Evolutionary conservation across 2,329 filamentous ascomycete species (phyloP), one percentile per base, ranked within the genome.

Genomic region (Coleophoma eucalyptorum): DNA sequence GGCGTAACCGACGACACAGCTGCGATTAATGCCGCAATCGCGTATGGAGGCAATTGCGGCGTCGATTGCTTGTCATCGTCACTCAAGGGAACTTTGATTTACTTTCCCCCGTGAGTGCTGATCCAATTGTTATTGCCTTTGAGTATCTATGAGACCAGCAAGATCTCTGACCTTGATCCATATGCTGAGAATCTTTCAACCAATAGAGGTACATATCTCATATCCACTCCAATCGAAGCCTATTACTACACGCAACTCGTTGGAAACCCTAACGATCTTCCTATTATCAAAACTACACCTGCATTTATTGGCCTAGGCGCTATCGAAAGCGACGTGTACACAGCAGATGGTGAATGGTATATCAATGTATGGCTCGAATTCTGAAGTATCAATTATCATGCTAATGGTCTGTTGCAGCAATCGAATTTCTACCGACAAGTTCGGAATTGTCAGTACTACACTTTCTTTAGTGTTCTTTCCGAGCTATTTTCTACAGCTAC

Each of bases 171-270:
- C 21, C 21, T 26, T 26, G 21, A 26, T 26, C 21, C 21, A 26
- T 26, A 26, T 26, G 21, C 21, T 26, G 21, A 26, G 21, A 26
- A 26, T 26, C 21, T 26, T 26, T 26, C 4, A 26, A 26, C 21
- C 21, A 26, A 26, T 7, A 77, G 89, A 10, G 92, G 93, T 58
- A 95, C 84, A 50, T 97, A 97, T 65, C 64, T 88, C n/a, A 85
- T 97, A 60, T 90, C 83, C 65, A 79, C 76, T 62, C 89, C 93
- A 19, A 83, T 97, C 58, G 72, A 91, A 47, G 87, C 91, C 67
- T 87, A 86, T 69, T 97, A 97, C 78, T 96, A 96, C 74, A 96
- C 92, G 8, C 91, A 96, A 68, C 82, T 97, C 55, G 77, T 97
- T 33, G 93, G 93, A 51, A 91, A 97, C 72, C 84, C 16, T 15